phyloP scores from a whole-genome alignment of 805 yeast species.

The Yarrowia porcina region DNA sequence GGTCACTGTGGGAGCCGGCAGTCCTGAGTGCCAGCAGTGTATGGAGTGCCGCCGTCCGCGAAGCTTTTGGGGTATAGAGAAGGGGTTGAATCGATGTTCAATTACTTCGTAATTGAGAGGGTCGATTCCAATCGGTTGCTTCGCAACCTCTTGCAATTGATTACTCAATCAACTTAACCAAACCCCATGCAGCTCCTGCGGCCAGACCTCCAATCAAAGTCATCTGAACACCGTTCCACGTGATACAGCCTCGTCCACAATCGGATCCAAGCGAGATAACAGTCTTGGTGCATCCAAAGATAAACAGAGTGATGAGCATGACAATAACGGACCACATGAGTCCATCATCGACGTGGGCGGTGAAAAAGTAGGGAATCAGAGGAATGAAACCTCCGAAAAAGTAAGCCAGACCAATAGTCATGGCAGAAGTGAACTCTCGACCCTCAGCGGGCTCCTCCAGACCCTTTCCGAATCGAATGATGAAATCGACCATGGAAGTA shows the following conservation, averaged over 20 bases:
- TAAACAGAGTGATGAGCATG: slow-evolving; percentile 80
- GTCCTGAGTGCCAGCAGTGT: slow-evolving; percentile 12
- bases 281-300: slow-evolving; percentile 85
- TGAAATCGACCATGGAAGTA: slow-evolving; percentile 75
- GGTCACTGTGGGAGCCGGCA: slow-evolving; percentile 12
- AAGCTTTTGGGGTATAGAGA: too few relatives aligned
- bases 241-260: slow-evolving; percentile 46
- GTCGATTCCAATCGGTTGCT: too few relatives aligned
- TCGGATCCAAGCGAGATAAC: slow-evolving; percentile 78
- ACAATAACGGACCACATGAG: slow-evolving; percentile 68
- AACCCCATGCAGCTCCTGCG: slow-evolving; percentile 94
- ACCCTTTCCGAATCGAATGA: slow-evolving; percentile 86
- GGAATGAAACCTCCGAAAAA: slow-evolving; percentile 93
- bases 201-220: slow-evolving; percentile 94
- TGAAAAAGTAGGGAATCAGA: slow-evolving; percentile 84
- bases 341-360: slow-evolving; percentile 70
- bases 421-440: slow-evolving; percentile 81
- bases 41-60: background rate
- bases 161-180: slow-evolving; percentile 72
- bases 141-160: too few relatives aligned
- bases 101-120: too few relatives aligned
- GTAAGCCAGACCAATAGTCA: slow-evolving; percentile 86
- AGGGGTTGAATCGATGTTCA: too few relatives aligned
- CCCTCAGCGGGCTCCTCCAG: slow-evolving; percentile 93
- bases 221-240: slow-evolving; percentile 86